phyloP scores from a whole-genome alignment of 192 early-diverging fungal species.

The Mortierella alpina region DNA sequence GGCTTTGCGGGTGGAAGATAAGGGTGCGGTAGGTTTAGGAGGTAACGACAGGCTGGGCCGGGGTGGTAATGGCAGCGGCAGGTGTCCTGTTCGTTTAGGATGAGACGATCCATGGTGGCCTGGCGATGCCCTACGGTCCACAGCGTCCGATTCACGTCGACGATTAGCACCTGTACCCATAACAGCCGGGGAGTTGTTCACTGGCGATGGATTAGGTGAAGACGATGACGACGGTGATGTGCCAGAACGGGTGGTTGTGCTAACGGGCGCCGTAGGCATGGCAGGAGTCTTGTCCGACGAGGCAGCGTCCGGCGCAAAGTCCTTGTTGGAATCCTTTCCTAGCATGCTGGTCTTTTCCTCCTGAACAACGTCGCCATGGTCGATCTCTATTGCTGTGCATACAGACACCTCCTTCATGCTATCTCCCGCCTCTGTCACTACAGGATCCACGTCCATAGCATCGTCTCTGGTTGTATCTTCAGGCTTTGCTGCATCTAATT shows the following conservation, averaged over 20 bases:
- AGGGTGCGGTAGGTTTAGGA: constrained; percentile 21
- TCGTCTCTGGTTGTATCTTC: too few relatives aligned
- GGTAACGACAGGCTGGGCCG: constrained; percentile 42
- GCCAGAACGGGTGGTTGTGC: constrained; percentile 1
- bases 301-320: not conserved
- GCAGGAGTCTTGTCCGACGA: constrained; percentile 13
- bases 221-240: constrained; percentile 15
- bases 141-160: constrained; percentile 16
- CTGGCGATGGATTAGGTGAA: not conserved
- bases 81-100: constrained; percentile 28
- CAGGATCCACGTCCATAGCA: too few relatives aligned
- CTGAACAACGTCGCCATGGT: not conserved
- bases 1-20: constrained; percentile 2
- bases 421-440: too few relatives aligned
- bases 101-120: constrained; percentile 8
- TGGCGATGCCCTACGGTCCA: constrained; percentile 9
- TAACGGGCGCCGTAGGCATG: not conserved
- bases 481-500: too few relatives aligned
- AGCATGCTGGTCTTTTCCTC: not conserved
- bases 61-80: constrained; percentile 31
- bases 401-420: not conserved
- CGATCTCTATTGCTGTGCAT: not conserved
- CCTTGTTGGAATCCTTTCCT: not conserved
- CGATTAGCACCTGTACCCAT: constrained; percentile 3
- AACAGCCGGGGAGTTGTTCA: constrained; percentile 12